A percentile compares a stretch with the other conserved stretches of the same genome.
These are phyloP conservation scores for Colletotrichum simmondsii DNA, from an alignment of 2,329 filamentous ascomycete genomes.

Conservation along the genomic window DNA sequence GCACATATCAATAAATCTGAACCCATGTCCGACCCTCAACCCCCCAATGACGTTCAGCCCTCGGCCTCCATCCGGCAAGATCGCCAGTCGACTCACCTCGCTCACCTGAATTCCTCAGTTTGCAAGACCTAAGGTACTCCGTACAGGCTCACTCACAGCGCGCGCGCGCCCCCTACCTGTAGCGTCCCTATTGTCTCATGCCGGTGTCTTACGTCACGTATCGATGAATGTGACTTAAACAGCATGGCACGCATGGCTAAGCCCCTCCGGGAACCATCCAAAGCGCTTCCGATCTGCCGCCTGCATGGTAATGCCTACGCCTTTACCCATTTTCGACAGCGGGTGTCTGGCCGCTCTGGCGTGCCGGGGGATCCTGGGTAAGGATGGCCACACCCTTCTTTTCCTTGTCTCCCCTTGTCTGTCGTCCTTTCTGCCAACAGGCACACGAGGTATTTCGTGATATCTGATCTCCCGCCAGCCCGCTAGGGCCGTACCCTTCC, in stretches of 20 bases:
- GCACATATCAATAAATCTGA: conserved; percentile 28
- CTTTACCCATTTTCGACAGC: not conserved
- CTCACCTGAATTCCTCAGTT: conserved; percentile 1
- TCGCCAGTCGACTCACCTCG: conserved; percentile 3
- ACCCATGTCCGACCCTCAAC: conserved; percentile 7
- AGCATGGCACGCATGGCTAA: not conserved
- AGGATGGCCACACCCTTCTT: not conserved
- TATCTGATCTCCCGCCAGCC: conserved; percentile 10
- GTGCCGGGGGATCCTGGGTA: not conserved
- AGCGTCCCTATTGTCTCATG: not conserved
- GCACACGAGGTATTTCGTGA: not conserved
- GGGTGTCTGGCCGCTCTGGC: not conserved
- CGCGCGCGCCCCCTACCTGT: not conserved
- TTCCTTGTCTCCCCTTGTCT: not conserved
- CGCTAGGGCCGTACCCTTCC: conserved; percentile 22
- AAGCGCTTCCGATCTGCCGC: conserved; percentile 3
- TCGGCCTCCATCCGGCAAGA: not conserved
- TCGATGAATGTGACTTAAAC: not conserved
- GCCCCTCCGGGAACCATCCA: not conserved
- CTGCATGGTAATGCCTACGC: not conserved
- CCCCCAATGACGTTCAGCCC: not conserved
- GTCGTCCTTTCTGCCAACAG: not conserved
- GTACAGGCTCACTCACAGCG: too few species aligned
- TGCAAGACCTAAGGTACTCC: conserved; percentile 6
- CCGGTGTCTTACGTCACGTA: conserved; percentile 4